Conservation (phyloP, 768 basidiomycete species). For the Dioszegia aurantiaca region DNA sequence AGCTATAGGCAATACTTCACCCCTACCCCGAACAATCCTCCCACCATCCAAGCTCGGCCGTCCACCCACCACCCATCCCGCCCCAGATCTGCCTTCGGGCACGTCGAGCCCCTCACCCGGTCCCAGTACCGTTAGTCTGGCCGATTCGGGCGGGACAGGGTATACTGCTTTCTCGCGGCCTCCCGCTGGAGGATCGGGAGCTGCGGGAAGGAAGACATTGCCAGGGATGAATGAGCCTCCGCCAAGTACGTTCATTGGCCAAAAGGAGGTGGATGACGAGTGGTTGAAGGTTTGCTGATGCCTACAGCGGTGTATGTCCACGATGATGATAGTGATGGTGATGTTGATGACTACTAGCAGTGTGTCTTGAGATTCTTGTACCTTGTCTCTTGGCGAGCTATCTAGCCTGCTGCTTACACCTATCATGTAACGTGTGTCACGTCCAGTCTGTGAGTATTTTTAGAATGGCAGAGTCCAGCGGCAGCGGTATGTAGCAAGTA, state of each 20-base stretch:
- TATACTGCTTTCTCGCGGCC: background rate
- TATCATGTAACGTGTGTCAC: too few relatives aligned
- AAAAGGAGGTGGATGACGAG: too few relatives aligned
- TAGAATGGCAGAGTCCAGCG: too few relatives aligned
- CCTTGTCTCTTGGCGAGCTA: background rate
- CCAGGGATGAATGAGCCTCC: slow-evolving; percentile 5
- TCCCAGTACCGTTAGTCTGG: background rate
- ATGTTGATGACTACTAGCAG: slow-evolving; percentile 14
- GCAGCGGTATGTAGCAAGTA: slow-evolving; percentile 3
- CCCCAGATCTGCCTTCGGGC: background rate
- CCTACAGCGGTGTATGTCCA: background rate
- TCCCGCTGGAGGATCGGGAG: background rate
- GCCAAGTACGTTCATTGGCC: background rate
- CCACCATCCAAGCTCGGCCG: slow-evolving; percentile 42
- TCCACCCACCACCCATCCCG: slow-evolving; percentile 25
- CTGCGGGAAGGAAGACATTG: slow-evolving; percentile 15
- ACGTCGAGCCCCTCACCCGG: slow-evolving; percentile 1
- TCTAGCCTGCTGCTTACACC: too few relatives aligned
- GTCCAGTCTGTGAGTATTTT: too few relatives aligned
- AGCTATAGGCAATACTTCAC: slow-evolving; percentile 15
- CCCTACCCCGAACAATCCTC: slow-evolving; percentile 18
- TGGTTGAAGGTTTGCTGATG: too few relatives aligned
- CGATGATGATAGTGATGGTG: slow-evolving; percentile 12
- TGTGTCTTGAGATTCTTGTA: background rate
- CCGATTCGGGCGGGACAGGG: slow-evolving; percentile 7